Evolutionary conservation across 2,329 filamentous ascomycete genomes (phyloP).

Genomic region (Colletotrichum lini): DNA sequence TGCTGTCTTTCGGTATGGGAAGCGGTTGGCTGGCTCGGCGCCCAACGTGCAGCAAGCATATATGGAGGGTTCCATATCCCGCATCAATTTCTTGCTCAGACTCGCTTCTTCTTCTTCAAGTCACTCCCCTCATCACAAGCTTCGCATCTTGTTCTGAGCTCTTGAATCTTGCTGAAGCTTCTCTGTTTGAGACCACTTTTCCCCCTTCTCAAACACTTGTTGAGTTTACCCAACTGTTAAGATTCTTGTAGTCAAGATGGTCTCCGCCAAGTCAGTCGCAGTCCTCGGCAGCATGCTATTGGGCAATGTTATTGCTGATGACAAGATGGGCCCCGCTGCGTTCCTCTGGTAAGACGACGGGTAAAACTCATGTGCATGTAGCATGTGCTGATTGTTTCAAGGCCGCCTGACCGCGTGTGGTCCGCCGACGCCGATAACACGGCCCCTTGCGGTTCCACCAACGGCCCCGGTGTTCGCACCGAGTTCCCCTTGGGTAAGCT

Average conservation of each 20-base stretch:
- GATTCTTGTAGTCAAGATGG: conserved; percentile 38
- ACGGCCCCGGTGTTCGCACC: conserved; percentile 64
- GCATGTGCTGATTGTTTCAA: not conserved
- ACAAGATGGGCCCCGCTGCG: conserved; percentile 67
- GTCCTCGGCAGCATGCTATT: conserved; percentile 39
- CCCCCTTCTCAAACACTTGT: conserved; percentile 29
- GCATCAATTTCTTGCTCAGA: not conserved
- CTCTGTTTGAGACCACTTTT: conserved; percentile 16
- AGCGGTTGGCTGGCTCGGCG: conserved; percentile 38
- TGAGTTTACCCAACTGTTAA: conserved; percentile 9
- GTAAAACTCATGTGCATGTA: not conserved
- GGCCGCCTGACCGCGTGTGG: conserved; percentile 69
- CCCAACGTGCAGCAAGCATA: conserved; percentile 26
- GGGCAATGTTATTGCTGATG: conserved; percentile 37
- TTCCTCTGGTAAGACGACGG: conserved; percentile 65
- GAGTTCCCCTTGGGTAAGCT: conserved; percentile 68
- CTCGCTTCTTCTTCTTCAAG: conserved; percentile 6
- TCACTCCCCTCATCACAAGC: conserved; percentile 21
- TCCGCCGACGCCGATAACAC: conserved; percentile 67
- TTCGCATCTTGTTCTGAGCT: conserved; percentile 30
- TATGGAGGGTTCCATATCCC: conserved; percentile 27
- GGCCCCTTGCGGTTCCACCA: conserved; percentile 69
- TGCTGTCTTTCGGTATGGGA: conserved; percentile 25
- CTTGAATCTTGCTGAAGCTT: conserved; percentile 17
- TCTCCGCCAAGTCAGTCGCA: conserved; percentile 37